Percentiles rank a stretch among this genome's conserved stretches.
phyloP scores from a whole-genome alignment of 495 filamentous ascomycete species.

The Hypomontagnella monticulosa region DNA sequence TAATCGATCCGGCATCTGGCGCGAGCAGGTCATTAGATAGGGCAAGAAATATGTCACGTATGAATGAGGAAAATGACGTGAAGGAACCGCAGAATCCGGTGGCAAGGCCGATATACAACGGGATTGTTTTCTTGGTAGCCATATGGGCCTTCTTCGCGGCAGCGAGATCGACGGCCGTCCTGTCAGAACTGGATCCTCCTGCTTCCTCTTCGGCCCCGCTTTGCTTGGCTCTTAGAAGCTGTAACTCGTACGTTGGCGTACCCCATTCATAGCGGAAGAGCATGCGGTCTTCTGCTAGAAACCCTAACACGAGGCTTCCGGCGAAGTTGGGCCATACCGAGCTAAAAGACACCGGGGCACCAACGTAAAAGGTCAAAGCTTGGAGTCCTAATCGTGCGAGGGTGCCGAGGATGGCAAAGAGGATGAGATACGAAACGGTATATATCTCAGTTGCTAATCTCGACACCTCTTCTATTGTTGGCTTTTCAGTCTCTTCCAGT shows the following conservation, averaged over 20 bases:
- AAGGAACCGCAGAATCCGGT: slow-evolving; percentile 95
- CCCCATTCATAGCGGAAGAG: slow-evolving; percentile 78
- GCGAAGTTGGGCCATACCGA: slow-evolving; percentile 91
- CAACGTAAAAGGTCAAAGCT: slow-evolving; percentile 82
- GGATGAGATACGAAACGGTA: slow-evolving; percentile 79
- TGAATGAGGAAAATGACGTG: slow-evolving; percentile 91
- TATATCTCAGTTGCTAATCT: slow-evolving; percentile 75
- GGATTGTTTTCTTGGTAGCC: slow-evolving; percentile 79
- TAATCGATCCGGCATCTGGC: slow-evolving; percentile 36
- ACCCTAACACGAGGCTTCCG: slow-evolving; percentile 87
- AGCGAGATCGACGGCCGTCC: slow-evolving; percentile 42
- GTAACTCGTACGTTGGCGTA: slow-evolving; percentile 44
- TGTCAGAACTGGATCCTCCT: slow-evolving; percentile 28
- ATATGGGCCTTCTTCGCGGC: slow-evolving; percentile 63
- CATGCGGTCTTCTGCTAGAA: slow-evolving; percentile 79
- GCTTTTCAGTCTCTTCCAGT: slow-evolving; percentile 23
- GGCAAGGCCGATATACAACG: slow-evolving; percentile 89
- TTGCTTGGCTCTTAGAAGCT: slow-evolving; percentile 46
- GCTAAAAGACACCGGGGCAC: slow-evolving; percentile 75
- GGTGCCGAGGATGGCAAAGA: slow-evolving; percentile 90
- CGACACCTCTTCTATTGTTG: slow-evolving; percentile 51
- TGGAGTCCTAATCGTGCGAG: slow-evolving; percentile 85
- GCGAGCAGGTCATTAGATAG: slow-evolving; percentile 73
- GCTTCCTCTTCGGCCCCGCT: slow-evolving; percentile 46
- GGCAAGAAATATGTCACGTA: slow-evolving; percentile 85